These are phyloP conservation scores for Pythium chondricola DNA, from an alignment of 352 stramenopile genomes.

Conservation along the genomic window DNA sequence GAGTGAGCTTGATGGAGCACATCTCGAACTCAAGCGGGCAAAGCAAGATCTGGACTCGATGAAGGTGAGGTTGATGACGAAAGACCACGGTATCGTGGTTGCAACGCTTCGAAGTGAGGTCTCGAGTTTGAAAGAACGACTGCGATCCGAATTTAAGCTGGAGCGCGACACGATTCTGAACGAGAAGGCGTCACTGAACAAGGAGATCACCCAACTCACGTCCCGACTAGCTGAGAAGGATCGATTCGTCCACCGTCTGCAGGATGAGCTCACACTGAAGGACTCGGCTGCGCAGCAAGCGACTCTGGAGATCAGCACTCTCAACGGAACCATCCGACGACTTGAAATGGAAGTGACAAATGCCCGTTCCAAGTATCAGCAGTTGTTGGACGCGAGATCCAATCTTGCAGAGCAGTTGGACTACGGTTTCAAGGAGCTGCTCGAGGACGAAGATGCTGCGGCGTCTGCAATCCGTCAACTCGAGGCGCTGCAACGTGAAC, in stretches of 20 bases:
- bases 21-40: conserved; percentile 33
- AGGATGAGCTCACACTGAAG: conserved; percentile 30
- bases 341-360: conserved; percentile 35
- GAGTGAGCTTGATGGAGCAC: neutral
- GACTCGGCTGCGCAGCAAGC: conserved; percentile 37
- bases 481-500: conserved; percentile 37
- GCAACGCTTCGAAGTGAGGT: conserved; percentile 62
- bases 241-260: conserved; percentile 25
- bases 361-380: conserved; percentile 40
- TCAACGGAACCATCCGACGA: conserved; percentile 29
- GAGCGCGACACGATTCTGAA: conserved; percentile 41
- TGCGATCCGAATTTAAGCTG: conserved; percentile 57
- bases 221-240: conserved; percentile 43
- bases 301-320: conserved; percentile 32
- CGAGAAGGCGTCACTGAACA: conserved; percentile 31
- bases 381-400: conserved; percentile 42
- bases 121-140: conserved; percentile 41
- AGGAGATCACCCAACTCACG: conserved; percentile 35
- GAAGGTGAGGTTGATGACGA: conserved; percentile 34
- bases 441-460: conserved; percentile 57
- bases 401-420: conserved; percentile 57
- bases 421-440: conserved; percentile 58
- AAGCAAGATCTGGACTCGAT: conserved; percentile 28
- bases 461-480: conserved; percentile 33
- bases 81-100: conserved; percentile 50